Evolutionary conservation across 179 eudicot genomes (phyloP), one percentile per base, ranked within the genome.

Genomic region (Silene noctiflora): DNA sequence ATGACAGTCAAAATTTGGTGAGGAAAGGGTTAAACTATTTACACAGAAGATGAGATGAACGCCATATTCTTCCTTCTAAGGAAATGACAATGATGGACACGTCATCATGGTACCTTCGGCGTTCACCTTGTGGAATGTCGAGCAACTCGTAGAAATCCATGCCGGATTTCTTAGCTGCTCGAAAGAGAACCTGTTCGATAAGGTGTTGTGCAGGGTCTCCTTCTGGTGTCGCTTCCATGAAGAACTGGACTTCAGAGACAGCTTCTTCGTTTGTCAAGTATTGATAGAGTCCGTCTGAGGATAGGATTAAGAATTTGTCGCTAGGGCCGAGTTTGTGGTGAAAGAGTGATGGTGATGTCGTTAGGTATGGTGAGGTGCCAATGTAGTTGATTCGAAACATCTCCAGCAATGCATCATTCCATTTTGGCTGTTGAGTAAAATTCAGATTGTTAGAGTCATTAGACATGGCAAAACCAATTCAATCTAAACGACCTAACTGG

Each of bases 161-260:
- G 86, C 97, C 98, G 0, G 94, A 93, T 83, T 89, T 91, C 72
- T 92, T 92, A 56, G 98, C 98, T 74, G 97, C 98, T 3, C 97
- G 89, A 77, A 92, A 90, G n/a, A 94, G 72, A 0, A 94, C 87
- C 83, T 92, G 91, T 72, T 94, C 98, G 4, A 94, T 85, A 3
- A 94, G 89, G 76, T 94, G 95, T 71, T 94, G 97, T 8, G 98
- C 98, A 5, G 98, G 98, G 81, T 94, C 98, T 1, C 98, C 98
- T 77, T 94, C 98, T 0, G 98, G 97, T 20, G 88, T 87, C 25
- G 76, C 74, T 1, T 82, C 67, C 78, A 92, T 86, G 87, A 94
- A 94, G 63, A 53, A 80, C 76, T 90, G 92, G 19, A 94, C 92
- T 80, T 90, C 87, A 22, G 88, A 73, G 46, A 89, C 87, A 4